phyloP scores from a whole-genome alignment of 139 green algal genomes.

The Volvox reticuliferus region DNA sequence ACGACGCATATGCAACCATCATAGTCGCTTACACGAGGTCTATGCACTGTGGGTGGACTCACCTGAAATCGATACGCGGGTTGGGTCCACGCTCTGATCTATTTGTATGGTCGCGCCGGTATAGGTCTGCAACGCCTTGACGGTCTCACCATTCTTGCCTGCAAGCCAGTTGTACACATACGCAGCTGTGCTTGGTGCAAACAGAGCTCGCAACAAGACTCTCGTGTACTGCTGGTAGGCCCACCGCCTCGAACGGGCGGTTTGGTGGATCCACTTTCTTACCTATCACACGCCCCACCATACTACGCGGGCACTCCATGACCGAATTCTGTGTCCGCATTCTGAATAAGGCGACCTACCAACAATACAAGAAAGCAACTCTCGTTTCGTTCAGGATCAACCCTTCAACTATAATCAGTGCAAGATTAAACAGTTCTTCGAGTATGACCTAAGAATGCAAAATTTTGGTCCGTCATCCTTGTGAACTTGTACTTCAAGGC shows the following conservation, averaged over 20 bases:
- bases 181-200: not conserved
- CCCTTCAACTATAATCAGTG: not conserved
- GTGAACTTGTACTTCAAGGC: conserved; percentile 13
- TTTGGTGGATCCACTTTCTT: not conserved
- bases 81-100: conserved; percentile 47
- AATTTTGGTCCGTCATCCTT: not conserved
- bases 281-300: conserved; percentile 90
- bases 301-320: conserved; percentile 84
- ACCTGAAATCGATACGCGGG: conserved; percentile 44
- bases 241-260: not conserved
- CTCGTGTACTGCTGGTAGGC: not conserved
- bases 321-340: conserved; percentile 33
- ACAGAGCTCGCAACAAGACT: not conserved
- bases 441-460: not conserved
- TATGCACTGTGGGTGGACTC: not conserved
- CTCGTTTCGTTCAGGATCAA: conserved; percentile 6
- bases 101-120: conserved; percentile 83
- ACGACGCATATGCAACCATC: not conserved
- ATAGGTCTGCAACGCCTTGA: conserved; percentile 90
- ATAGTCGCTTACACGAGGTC: not conserved
- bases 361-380: not conserved
- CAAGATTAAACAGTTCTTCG: not conserved
- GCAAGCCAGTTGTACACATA: not conserved
- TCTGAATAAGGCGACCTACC: not conserved
- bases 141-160: conserved; percentile 92